Conservation (phyloP, 345 rosid genomes). For the Eucalyptus cladocalyx region DNA sequence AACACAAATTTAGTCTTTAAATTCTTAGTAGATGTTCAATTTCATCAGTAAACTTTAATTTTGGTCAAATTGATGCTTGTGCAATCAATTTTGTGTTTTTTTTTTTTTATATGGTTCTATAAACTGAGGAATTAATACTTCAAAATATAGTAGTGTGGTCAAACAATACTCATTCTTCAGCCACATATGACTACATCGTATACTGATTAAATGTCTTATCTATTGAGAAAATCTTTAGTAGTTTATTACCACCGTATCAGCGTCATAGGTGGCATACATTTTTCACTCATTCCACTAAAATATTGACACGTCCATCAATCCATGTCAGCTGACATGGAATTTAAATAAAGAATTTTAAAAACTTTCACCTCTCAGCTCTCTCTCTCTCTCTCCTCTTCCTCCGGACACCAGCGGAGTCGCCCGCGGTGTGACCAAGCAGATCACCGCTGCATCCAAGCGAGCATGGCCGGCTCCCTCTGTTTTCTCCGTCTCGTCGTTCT, state of each 20-base stretch:
- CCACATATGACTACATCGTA: background rate
- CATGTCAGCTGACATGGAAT: background rate
- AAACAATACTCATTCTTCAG: too few relatives aligned
- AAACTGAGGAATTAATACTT: too few relatives aligned
- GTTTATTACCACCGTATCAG: background rate
- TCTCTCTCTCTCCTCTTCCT: background rate
- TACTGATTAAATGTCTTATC: background rate
- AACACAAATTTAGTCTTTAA: too few relatives aligned
- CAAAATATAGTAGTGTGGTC: too few relatives aligned
- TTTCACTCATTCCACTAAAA: background rate
- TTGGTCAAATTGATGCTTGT: too few relatives aligned
- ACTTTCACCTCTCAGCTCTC: background rate
- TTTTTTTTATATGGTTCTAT: too few relatives aligned
- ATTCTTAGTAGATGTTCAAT: too few relatives aligned
- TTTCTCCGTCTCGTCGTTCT: background rate
- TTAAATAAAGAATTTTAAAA: background rate
- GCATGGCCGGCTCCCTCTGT: background rate
- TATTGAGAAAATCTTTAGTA: too few relatives aligned
- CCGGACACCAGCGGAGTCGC: background rate
- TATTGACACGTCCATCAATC: background rate
- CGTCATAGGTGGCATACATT: background rate
- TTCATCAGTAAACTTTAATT: accelerated
- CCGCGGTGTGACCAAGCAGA: too few relatives aligned
- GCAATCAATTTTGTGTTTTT: too few relatives aligned
- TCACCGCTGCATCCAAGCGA: background rate